Evolutionary conservation across 495 filamentous ascomycete species (phyloP).

Genomic region (Aspergillus sclerotiicarbonarius): DNA sequence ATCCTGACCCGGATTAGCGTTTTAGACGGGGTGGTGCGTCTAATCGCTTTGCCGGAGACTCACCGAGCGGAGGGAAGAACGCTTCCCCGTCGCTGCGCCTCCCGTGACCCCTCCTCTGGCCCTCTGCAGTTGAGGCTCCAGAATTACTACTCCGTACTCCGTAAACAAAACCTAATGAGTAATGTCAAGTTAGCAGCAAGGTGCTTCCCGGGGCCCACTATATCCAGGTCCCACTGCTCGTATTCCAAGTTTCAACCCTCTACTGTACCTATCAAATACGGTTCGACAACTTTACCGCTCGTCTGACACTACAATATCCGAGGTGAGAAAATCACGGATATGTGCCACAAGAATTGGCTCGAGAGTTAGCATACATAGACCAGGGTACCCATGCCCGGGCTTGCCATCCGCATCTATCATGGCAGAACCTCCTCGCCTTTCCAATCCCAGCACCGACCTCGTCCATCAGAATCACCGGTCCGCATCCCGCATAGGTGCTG

Average conservation of each 20-base stretch:
- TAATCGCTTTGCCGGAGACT: constrained; percentile 2
- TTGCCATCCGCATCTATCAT: constrained; percentile 28
- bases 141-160: not conserved
- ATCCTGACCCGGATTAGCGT: constrained; percentile 3
- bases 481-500: constrained; percentile 37
- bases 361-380: too few relatives aligned
- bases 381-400: not conserved
- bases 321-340: too few relatives aligned
- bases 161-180: too few relatives aligned
- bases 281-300: too few relatives aligned
- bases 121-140: not conserved
- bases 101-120: too few relatives aligned
- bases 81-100: not conserved
- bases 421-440: constrained; percentile 67
- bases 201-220: too few relatives aligned
- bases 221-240: too few relatives aligned
- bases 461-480: constrained; percentile 38
- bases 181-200: too few relatives aligned
- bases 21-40: not conserved
- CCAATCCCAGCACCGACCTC: constrained; percentile 77
- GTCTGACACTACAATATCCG: too few relatives aligned
- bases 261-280: too few relatives aligned
- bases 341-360: too few relatives aligned
- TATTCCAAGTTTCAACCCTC: too few relatives aligned
- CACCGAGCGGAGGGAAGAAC: not conserved